phyloP scores from a whole-genome alignment of 768 basidiomycete species.

The Leccinum boreale region DNA sequence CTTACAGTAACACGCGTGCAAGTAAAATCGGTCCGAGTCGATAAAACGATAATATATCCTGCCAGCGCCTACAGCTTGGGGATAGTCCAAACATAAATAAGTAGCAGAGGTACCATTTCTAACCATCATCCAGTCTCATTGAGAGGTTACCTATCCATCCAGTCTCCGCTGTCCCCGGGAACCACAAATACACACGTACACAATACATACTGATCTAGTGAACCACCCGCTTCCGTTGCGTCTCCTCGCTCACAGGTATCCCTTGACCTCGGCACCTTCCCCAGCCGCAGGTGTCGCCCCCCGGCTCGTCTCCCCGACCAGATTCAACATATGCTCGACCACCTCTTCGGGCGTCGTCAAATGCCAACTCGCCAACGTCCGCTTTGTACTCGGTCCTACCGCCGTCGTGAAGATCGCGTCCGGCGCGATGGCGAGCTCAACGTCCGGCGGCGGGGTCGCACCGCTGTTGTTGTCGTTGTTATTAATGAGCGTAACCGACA shows the following conservation, averaged over 20 bases:
- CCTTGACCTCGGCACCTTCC: conserved; percentile 10
- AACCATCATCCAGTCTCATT: neutral
- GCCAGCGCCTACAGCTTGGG: neutral
- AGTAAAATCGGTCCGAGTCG: neutral
- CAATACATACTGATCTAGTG: neutral
- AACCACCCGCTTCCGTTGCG: neutral
- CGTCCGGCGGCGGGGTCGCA: conserved; percentile 37
- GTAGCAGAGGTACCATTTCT: neutral
- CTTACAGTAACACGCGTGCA: neutral
- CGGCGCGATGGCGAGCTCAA: conserved; percentile 61
- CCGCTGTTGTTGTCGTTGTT: conserved; percentile 4
- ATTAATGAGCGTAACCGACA: conserved; percentile 43
- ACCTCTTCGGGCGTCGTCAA: conserved; percentile 86
- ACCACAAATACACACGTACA: neutral
- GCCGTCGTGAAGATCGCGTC: conserved; percentile 87
- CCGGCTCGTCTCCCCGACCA: conserved; percentile 41
- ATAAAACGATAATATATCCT: neutral
- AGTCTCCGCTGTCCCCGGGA: neutral
- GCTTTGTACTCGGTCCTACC: conserved; percentile 87
- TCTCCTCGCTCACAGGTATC: conserved; percentile 15
- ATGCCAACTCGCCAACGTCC: conserved; percentile 90
- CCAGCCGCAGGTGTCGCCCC: neutral
- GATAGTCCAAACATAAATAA: neutral
- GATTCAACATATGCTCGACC: conserved; percentile 70
- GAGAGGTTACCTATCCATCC: no score